These are phyloP conservation scores for Acer campestre DNA, from an alignment of 345 rosid species.

Conservation along the genomic window DNA sequence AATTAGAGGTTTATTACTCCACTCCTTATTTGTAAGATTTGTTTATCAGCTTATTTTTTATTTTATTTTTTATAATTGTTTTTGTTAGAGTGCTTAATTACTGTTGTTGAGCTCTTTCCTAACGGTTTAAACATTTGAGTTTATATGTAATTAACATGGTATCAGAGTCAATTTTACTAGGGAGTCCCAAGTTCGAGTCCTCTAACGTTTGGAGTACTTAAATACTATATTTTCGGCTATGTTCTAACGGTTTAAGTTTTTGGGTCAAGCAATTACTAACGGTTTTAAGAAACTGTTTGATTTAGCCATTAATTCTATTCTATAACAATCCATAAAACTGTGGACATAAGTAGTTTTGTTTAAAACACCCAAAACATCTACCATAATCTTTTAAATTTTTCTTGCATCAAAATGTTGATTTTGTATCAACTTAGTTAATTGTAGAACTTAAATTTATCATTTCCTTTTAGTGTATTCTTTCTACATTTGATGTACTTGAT, in stretches of 20 bases:
- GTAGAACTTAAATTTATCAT: not conserved
- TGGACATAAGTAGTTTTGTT: not conserved
- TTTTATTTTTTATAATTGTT: not conserved
- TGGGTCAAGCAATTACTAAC: not conserved
- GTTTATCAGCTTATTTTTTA: slow-evolving; percentile 17
- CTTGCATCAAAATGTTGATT: not conserved
- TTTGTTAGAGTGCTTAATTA: not conserved
- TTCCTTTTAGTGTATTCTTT: not conserved
- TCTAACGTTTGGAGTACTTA: not conserved
- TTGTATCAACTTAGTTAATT: not conserved
- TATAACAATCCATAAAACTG: not conserved
- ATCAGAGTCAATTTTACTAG: not conserved
- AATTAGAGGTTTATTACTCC: slow-evolving; percentile 20
- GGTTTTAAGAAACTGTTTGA: not conserved
- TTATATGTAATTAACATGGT: not conserved
- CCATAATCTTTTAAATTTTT: not conserved
- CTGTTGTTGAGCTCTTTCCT: not conserved
- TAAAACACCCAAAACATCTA: not conserved
- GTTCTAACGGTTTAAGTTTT: no score
- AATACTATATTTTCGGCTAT: not conserved
- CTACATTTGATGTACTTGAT: slow-evolving; percentile 4
- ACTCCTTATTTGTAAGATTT: slow-evolving; percentile 22
- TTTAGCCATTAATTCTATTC: not conserved
- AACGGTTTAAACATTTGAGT: not conserved
- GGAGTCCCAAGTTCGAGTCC: not conserved